Base-by-base conservation (phyloP, 257 asterid genomes). In the Salvia miltiorrhiza region DNA sequence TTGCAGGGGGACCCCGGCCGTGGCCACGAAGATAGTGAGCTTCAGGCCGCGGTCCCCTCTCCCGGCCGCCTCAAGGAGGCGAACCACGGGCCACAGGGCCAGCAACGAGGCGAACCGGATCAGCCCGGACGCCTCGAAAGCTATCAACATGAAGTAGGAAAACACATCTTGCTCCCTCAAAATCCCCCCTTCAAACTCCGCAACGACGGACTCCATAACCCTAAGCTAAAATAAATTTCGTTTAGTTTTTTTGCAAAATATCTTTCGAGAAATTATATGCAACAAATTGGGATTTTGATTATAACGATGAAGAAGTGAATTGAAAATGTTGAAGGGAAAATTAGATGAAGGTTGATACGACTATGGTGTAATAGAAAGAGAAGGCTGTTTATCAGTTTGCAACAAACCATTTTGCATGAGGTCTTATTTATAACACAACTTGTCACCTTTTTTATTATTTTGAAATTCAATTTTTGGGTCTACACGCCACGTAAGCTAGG, bases 41-140 rank as follows among this genome's bases (percentile, higher is more conserved):
- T 77, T 90, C 1, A 93, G 81, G 32, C 93, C 97, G 0, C 50
- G 48, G 5, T 93, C 90, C 2, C 26, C 59, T 24, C 76, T 19
- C 19, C 95, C 97, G n/a, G 65, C 37, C 0, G 65, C 54, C 78
- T 82, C 90, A 0, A 93, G 80, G 43, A 90, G 49, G 11, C 86
- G 82, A 43, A 88, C 80, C 60, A 88, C 57, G 0, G 95, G 97
- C 95, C 96, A 93, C 2, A 86, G 24, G 0, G 75, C 10, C 0
- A 90, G 33, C 71, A 90, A 16, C 65, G 84, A 53, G 0, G 86
- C 88, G 19, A 93, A 90, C 0, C 96, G 84, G 55, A 88, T 70
- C 0, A 90, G 78, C 23, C 94, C 87, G 4, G 96, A 90, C 0
- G 95, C 97, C 63, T 93, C 98, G 40, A 93, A 93, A 0, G 98